Conservation (phyloP, 371 early-diverging fungal genomes). For the Mucor racemosus region DNA sequence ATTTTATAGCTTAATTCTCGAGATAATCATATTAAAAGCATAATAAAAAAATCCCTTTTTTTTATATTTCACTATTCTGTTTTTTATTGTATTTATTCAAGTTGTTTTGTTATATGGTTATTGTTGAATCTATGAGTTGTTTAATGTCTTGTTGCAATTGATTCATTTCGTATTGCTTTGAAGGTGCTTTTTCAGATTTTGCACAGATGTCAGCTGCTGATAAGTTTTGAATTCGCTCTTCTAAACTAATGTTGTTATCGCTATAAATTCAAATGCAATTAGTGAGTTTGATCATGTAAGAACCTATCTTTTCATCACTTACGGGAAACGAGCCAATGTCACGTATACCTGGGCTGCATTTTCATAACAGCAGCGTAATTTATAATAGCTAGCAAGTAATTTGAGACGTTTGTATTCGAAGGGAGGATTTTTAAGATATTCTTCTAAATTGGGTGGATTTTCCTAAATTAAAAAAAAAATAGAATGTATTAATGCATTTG, state of each 20-base stretch:
- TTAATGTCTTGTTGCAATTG: constrained; percentile 15
- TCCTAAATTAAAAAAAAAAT: neutral
- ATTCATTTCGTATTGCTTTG: constrained; percentile 28
- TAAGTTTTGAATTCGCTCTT: constrained; percentile 16
- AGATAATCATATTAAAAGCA: neutral
- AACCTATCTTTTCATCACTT: constrained; percentile 11
- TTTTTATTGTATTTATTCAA: neutral
- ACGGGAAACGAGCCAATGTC: constrained; percentile 28
- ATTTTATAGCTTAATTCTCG: neutral
- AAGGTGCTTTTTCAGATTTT: constrained; percentile 21
- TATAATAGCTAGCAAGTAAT: constrained; percentile 37
- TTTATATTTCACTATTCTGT: neutral
- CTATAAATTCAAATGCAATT: neutral
- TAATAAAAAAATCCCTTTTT: neutral
- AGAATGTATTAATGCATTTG: neutral
- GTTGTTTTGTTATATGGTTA: too few species aligned
- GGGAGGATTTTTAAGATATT: constrained; percentile 30
- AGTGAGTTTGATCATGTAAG: neutral
- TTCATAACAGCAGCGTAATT: constrained; percentile 31
- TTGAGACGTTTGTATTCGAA: constrained; percentile 28
- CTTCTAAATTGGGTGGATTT: constrained; percentile 32
- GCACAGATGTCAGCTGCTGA: constrained; percentile 25
- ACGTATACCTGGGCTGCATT: constrained; percentile 33
- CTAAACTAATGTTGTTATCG: neutral
- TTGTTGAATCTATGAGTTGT: neutral